Evolutionary conservation across 352 stramenopile genomes (phyloP), one percentile per base, ranked within the genome.

Genomic region (Phytophthora hybrid): DNA sequence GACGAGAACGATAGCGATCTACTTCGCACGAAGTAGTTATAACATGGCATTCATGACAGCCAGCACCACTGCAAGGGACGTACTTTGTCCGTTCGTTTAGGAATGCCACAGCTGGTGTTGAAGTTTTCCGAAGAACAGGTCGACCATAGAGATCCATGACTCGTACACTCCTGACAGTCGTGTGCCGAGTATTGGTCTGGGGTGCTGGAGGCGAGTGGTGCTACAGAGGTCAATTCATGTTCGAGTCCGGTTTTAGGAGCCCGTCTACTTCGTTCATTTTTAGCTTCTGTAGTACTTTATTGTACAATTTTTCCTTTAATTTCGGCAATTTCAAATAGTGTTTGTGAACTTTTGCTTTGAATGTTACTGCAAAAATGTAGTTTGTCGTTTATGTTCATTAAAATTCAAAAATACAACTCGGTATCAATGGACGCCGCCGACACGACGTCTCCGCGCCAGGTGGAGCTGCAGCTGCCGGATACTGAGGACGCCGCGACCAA

Each of bases 71-170:
- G 49, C 3, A 55, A 31, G 51, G 11, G 9, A 51, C 67, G 44
- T 61, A 86, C 81, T 77, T 81, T 2, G 74, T 23, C 1, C 53
- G 76, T 34, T 88, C 73, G 31, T 88, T 85, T 46, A 46, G 11
- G 37, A 46, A 46, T 18, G 13, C 37, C 37, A 46, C 37, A 46
- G 37, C 37, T 46, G 37, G 37, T 6, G 37, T 46, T 46, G 37
- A n/a, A 46, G 37, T 13, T 46, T 46, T 46, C 11, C 37, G 37
- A 46, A 46, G 37, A 46, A 11, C 37, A 46, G 37, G 37, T 46
- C 37, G 37, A 14, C 37, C 37, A 16, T 46, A 46, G 11, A 46
- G 37, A 3, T 46, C 37, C 37, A 46, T 46, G 13, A 11, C 37
- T 3, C 8, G 37, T 5, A n/a, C 11, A 16, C 37, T n/a, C 18